phyloP scores from a whole-genome alignment of 208 protist species.

The Naegleria lovaniensis region DNA sequence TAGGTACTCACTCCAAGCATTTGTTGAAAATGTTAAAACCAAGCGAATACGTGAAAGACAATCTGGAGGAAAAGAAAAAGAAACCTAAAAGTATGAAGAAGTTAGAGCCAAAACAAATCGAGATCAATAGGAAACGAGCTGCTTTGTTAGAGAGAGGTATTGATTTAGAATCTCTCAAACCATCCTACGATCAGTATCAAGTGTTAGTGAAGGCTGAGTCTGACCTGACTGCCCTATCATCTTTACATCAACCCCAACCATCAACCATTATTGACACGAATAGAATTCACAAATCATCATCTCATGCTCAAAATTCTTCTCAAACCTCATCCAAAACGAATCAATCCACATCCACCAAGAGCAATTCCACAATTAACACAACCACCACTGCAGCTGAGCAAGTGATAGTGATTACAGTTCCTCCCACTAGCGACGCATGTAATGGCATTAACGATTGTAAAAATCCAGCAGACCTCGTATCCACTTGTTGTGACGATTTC shows the following conservation, averaged over 20 bases:
- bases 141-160: neutral
- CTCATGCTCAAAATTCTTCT: neutral
- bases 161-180: neutral
- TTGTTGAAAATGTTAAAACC: neutral
- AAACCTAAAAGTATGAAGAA: neutral
- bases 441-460: too few relatives aligned
- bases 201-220: neutral
- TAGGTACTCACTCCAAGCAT: neutral
- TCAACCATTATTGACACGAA: too few relatives aligned
- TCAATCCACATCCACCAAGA: too few relatives aligned
- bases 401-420: too few relatives aligned
- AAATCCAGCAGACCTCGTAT: neutral
- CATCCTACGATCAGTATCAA: neutral
- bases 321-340: neutral
- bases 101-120: neutral
- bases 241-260: neutral
- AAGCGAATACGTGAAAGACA: neutral
- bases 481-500: neutral
- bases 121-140: neutral
- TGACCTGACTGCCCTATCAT: too few relatives aligned
- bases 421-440: too few relatives aligned
- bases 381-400: too few relatives aligned
- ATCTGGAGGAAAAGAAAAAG: neutral
- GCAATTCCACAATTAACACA: too few relatives aligned
- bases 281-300: too few relatives aligned